phyloP scores from a whole-genome alignment of 2,329 filamentous ascomycete genomes.

The Phyllosticta ampelicida region DNA sequence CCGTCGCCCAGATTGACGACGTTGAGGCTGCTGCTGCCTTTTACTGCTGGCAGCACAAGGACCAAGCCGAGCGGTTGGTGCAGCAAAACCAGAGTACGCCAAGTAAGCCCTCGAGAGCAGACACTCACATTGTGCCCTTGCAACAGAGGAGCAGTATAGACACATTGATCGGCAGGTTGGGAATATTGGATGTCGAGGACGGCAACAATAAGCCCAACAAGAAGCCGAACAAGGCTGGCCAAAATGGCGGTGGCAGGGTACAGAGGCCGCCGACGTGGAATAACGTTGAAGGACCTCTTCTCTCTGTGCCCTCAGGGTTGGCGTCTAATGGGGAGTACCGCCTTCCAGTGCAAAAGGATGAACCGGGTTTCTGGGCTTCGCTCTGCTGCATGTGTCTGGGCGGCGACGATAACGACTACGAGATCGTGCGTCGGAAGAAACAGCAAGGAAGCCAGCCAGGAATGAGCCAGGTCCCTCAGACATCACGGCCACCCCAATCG shows the following conservation, averaged over 20 bases:
- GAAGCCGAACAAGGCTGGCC: slow-evolving; percentile 13
- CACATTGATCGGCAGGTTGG: slow-evolving; percentile 70
- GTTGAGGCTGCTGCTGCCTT: slow-evolving; percentile 47
- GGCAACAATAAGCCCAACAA: slow-evolving; percentile 1
- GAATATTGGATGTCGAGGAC: slow-evolving; percentile 55
- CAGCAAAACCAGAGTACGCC: slow-evolving; percentile 9
- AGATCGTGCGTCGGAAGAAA: slow-evolving; percentile 32
- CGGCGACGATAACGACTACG: slow-evolving; percentile 30
- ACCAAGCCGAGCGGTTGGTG: slow-evolving; percentile 52
- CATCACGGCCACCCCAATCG: slow-evolving; percentile 15
- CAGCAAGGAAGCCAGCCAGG: slow-evolving; percentile 15
- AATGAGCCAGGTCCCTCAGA: slow-evolving; percentile 11
- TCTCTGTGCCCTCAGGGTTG: slow-evolving; percentile 31
- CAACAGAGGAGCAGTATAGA: slow-evolving; percentile 70
- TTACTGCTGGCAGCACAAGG: slow-evolving; percentile 94
- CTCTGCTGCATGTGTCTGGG: slow-evolving; percentile 29
- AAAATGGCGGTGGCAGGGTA: slow-evolving; percentile 16
- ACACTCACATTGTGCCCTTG: slow-evolving; percentile 43
- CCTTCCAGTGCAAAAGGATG: slow-evolving; percentile 13
- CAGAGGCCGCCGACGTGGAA: slow-evolving; percentile 35
- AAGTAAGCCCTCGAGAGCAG: slow-evolving; percentile 12
- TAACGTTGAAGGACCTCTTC: slow-evolving; percentile 34
- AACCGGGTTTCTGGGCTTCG: slow-evolving; percentile 30
- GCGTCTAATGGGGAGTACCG: slow-evolving; percentile 14
- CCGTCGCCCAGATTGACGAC: slow-evolving; percentile 37